Base-by-base conservation (phyloP, 2,329 filamentous ascomycete genomes). In the Trichoderma guizhouense region DNA sequence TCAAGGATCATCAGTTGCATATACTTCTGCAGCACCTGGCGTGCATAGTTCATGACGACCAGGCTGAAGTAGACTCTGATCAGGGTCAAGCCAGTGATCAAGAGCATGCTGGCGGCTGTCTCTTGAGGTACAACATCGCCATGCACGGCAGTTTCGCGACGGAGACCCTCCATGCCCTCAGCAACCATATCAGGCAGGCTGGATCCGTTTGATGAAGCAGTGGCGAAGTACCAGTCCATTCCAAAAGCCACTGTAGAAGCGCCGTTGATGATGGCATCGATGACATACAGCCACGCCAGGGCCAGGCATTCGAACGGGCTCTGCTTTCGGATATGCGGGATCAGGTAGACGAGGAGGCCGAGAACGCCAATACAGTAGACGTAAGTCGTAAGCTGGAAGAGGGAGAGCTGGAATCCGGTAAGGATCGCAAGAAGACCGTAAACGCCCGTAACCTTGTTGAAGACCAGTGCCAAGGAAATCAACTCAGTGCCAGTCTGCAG, bases 381-480 rank as follows among this genome's bases (percentile, higher is more conserved):
- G 86, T 97, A 98, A 87, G 97, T 96, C 72, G 92, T 93, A 71
- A 97, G 87, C 82, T 98, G 95, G 28, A 96, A 87, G 34, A 90
- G 86, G 69, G 93, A 95, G 74, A 97, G 89, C 76, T 91, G 86
- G 82, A 93, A 94, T 79, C 95, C 95, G 28, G 95, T 97, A 75
- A 97, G 86, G 76, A 97, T 88, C 72, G 95, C 94, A 76, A 98
- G 91, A 57, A 98, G 87, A 75, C 95, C 95, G 82, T 97, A 98
- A 76, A 97, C 86, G 72, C 94, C 95, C 64, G 93, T 95, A 76
- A 95, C 89, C 82, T 97, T 97, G 87, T 98, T 98, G 84, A 98
- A 91, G 70, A 97, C 87, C 74, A 97, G 89, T 12, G 92, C 90
- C 73, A 96, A 86, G 5, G 92, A 91, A 77, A 97, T 94, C 78